phyloP scores from a whole-genome alignment of 1,284 basidiomycete species.

The Microbotryum saponariae region DNA sequence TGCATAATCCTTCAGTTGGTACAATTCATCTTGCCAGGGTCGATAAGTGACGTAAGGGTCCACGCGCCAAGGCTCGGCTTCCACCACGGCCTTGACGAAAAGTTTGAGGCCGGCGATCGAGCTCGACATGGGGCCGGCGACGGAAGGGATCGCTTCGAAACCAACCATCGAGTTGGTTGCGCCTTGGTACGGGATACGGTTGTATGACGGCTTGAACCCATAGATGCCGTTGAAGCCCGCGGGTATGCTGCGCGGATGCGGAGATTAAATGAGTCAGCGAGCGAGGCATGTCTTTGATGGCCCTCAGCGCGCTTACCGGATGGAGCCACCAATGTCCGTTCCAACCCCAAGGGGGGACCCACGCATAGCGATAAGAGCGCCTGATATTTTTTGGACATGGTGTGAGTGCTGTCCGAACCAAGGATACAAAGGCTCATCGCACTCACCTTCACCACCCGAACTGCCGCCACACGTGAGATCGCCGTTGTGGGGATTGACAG shows the following conservation, averaged over 20 bases:
- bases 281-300: not conserved
- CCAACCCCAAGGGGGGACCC: slow-evolving; percentile 60
- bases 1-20: slow-evolving; percentile 55
- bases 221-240: slow-evolving; percentile 59
- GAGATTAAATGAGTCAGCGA: not conserved
- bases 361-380: slow-evolving; percentile 53
- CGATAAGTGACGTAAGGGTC: slow-evolving; percentile 55
- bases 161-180: slow-evolving; percentile 25
- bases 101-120: slow-evolving; percentile 54
- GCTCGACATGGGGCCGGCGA: slow-evolving; percentile 61
- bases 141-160: slow-evolving; percentile 52
- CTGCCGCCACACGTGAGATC: slow-evolving; percentile 45
- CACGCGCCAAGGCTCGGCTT: slow-evolving; percentile 57
- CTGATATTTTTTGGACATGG: slow-evolving; percentile 21
- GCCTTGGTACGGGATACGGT: slow-evolving; percentile 62
- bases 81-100: slow-evolving; percentile 56
- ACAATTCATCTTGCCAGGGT: slow-evolving; percentile 57
- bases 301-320: slow-evolving; percentile 21
- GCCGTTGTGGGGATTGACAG: slow-evolving; percentile 56
- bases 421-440: too few species aligned
- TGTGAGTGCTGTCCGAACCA: too few species aligned
- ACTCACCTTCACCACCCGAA: slow-evolving; percentile 53
- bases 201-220: slow-evolving; percentile 60
- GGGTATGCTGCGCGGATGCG: slow-evolving; percentile 54
- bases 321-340: slow-evolving; percentile 61